phyloP scores from a whole-genome alignment of 73 alveolate genomes.

The Paramecium pentaurelia region DNA sequence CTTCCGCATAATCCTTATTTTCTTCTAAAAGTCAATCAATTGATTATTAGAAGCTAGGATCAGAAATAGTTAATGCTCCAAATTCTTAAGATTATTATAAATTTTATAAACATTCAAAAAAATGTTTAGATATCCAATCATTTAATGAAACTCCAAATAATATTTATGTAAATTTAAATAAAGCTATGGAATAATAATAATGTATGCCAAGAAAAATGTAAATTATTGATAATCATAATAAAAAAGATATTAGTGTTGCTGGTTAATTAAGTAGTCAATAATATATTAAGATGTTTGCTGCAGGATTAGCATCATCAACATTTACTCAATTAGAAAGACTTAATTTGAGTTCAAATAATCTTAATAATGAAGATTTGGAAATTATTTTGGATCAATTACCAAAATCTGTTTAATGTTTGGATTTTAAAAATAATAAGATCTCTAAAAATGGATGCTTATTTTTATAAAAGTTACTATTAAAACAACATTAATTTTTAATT shows the following conservation, averaged over 20 bases:
- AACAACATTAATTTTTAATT: not conserved
- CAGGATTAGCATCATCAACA: not conserved
- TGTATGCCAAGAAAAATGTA: conserved; percentile 40
- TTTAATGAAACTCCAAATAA: not conserved
- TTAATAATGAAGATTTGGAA: not conserved
- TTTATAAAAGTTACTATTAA: not conserved
- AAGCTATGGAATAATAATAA: not conserved
- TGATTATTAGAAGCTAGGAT: not conserved
- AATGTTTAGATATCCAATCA: not conserved
- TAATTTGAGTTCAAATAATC: not conserved
- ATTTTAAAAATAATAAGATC: not conserved
- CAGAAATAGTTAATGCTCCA: not conserved
- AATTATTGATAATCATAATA: not conserved
- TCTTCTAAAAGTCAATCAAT: not conserved
- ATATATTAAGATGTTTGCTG: conserved; percentile 27
- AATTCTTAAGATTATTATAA: not conserved
- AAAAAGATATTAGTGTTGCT: not conserved
- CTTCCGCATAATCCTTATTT: not conserved
- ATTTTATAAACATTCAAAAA: not conserved
- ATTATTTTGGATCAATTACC: not conserved
- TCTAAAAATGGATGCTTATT: not conserved
- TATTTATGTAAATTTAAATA: not conserved
- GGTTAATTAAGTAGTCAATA: not conserved
- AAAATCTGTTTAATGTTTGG: not conserved
- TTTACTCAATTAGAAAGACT: not conserved